phyloP scores from a whole-genome alignment of 345 rosid genomes.

The Corchorus olitorius region DNA sequence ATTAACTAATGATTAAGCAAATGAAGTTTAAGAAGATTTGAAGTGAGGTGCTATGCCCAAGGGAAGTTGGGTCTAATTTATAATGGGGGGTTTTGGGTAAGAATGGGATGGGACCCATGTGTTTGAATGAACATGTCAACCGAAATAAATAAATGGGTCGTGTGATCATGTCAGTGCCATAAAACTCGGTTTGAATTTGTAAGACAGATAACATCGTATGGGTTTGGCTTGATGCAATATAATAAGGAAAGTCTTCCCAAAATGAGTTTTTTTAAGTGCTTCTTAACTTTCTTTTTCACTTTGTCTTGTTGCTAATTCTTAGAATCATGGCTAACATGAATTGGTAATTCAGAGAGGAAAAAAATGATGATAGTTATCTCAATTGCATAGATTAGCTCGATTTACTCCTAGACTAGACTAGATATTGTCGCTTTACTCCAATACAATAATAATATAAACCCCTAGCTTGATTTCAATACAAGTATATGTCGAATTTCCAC shows the following conservation, averaged over 20 bases:
- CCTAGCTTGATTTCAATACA: too few relatives aligned
- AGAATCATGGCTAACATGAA: too few relatives aligned
- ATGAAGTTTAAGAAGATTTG: background rate
- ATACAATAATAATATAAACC: too few relatives aligned
- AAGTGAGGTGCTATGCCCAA: background rate
- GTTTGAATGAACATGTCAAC: background rate
- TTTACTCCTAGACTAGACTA: too few relatives aligned
- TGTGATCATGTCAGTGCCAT: background rate
- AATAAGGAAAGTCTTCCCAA: background rate
- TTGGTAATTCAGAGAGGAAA: too few relatives aligned
- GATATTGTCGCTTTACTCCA: too few relatives aligned
- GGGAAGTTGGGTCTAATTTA: constrained; percentile 8
- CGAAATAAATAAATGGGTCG: background rate
- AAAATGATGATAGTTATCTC: too few relatives aligned
- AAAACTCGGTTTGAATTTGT: background rate
- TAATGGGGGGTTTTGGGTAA: background rate
- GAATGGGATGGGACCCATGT: background rate
- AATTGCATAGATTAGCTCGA: too few relatives aligned
- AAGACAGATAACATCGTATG: background rate
- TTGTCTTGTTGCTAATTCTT: background rate
- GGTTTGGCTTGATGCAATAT: constrained; percentile 1
- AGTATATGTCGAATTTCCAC: too few relatives aligned
- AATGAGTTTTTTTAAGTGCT: background rate
- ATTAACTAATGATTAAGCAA: background rate
- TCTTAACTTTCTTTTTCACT: background rate